A percentile compares a stretch with the other conserved stretches of the same genome.
Evolutionary conservation across 371 early-diverging fungal genomes (phyloP).

Genomic region (Mortierella polycephala): DNA sequence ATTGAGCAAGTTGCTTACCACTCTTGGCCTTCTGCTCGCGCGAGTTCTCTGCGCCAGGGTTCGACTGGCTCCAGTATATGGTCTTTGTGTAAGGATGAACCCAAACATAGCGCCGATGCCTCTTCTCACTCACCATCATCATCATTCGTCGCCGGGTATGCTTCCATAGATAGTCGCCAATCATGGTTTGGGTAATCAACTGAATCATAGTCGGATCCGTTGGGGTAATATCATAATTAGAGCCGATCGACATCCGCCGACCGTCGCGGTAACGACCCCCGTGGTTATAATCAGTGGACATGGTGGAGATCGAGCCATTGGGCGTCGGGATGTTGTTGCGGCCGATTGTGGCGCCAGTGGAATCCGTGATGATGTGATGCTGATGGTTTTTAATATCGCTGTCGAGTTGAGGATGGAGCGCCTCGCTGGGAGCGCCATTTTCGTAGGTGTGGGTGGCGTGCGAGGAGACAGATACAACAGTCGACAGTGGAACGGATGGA

Average conservation of each 20-base stretch:
- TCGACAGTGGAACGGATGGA: conserved; percentile 10
- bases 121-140: conserved; percentile 67
- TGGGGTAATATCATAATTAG: conserved; percentile 35
- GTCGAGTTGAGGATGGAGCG: conserved; percentile 24
- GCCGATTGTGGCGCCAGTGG: conserved; percentile 22
- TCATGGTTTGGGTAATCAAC: conserved; percentile 81
- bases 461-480: conserved; percentile 24
- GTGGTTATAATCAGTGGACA: conserved; percentile 48
- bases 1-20: conserved; percentile 48
- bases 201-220: conserved; percentile 74
- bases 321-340: conserved; percentile 27
- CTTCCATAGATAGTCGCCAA: conserved; percentile 82
- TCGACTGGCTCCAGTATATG: conserved; percentile 78
- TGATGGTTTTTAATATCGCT: conserved; percentile 30
- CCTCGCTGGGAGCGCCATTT: conserved; percentile 23
- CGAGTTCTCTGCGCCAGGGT: conserved; percentile 67
- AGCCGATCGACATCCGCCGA: conserved; percentile 32
- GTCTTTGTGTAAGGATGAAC: conserved; percentile 84
- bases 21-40: conserved; percentile 65
- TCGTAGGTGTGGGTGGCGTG: conserved; percentile 21
- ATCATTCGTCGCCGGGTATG: conserved; percentile 68
- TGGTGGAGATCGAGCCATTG: conserved; percentile 49
- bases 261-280: conserved; percentile 20
- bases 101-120: conserved; percentile 82
- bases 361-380: conserved; percentile 37